A percentile compares a stretch with the other conserved stretches of the same genome.
Conservation (phyloP, 306 rosid species). For the Medicago ruthenica region DNA sequence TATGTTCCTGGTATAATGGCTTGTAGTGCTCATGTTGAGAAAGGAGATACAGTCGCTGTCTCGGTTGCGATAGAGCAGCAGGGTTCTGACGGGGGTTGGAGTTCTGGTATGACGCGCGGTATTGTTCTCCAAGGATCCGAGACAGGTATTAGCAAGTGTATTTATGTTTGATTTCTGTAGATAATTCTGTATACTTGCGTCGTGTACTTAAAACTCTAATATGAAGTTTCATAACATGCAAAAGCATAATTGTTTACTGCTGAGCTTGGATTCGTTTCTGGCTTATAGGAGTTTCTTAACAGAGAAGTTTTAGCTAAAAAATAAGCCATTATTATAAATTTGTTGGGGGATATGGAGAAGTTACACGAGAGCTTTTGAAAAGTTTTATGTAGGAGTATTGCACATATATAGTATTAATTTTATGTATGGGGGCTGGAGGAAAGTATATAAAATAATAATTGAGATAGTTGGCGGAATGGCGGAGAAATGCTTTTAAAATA, state of each 20-base stretch:
- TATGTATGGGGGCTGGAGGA: no score
- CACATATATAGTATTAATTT: no score
- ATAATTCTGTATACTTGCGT: slow-evolving; percentile 11
- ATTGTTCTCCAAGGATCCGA: slow-evolving; percentile 73
- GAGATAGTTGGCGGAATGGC: no score
- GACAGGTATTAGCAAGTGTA: slow-evolving; percentile 56
- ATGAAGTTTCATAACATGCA: slow-evolving; percentile 1
- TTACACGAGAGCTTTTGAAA: neutral
- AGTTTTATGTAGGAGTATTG: no score
- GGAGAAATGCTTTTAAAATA: no score
- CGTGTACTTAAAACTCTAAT: neutral
- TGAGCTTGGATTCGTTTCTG: neutral
- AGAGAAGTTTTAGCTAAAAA: neutral
- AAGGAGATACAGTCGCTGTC: slow-evolving; percentile 77
- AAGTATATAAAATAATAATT: no score
- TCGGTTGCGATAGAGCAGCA: slow-evolving; percentile 91
- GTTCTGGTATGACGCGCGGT: slow-evolving; percentile 83
- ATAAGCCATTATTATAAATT: neutral
- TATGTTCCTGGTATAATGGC: slow-evolving; percentile 94
- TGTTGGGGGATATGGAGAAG: neutral
- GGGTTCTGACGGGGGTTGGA: slow-evolving; percentile 75
- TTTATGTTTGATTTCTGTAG: slow-evolving; percentile 34
- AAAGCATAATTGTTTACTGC: neutral
- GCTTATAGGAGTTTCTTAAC: neutral
- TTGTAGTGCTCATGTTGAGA: slow-evolving; percentile 95